phyloP scores from a whole-genome alignment of 805 yeast species.

The Danielia reshetovae region DNA sequence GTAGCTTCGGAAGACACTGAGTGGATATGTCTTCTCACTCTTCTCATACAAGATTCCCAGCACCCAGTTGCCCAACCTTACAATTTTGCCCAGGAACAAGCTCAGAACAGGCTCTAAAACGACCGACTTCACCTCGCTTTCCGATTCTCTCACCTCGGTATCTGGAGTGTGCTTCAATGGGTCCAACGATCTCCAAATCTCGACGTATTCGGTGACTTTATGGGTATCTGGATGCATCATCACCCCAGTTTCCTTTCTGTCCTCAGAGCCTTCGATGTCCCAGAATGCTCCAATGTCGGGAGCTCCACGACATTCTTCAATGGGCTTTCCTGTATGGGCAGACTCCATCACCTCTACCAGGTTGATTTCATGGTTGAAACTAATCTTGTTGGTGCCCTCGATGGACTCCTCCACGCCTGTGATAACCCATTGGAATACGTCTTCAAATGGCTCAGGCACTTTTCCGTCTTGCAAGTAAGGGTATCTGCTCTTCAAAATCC shows the following conservation, averaged over 20 bases:
- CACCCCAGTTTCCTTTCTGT: slow-evolving; percentile 46
- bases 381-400: slow-evolving; percentile 30
- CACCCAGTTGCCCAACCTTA: slow-evolving; percentile 48
- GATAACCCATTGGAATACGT: slow-evolving; percentile 54
- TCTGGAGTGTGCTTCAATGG: slow-evolving; percentile 29
- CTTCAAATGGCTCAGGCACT: slow-evolving; percentile 14
- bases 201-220: slow-evolving; percentile 42
- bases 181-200: slow-evolving; percentile 52
- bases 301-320: slow-evolving; percentile 22
- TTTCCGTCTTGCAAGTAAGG: slow-evolving; percentile 8
- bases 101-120: slow-evolving; percentile 11
- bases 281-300: slow-evolving; percentile 48
- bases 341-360: slow-evolving; percentile 32
- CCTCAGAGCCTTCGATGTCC: slow-evolving; percentile 30
- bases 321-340: slow-evolving; percentile 26
- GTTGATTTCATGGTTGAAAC: slow-evolving; percentile 43
- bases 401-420: slow-evolving; percentile 45
- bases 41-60: slow-evolving; percentile 44
- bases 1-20: slow-evolving; percentile 26
- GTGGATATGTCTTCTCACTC: slow-evolving; percentile 14
- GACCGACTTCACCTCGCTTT: not conserved
- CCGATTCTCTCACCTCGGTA: slow-evolving; percentile 22
- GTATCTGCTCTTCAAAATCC: slow-evolving; percentile 21
- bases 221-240: slow-evolving; percentile 47
- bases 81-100: slow-evolving; percentile 40